These are phyloP conservation scores for Globisporangium apiculatum DNA, from an alignment of 352 stramenopile genomes.

Conservation along the genomic window DNA sequence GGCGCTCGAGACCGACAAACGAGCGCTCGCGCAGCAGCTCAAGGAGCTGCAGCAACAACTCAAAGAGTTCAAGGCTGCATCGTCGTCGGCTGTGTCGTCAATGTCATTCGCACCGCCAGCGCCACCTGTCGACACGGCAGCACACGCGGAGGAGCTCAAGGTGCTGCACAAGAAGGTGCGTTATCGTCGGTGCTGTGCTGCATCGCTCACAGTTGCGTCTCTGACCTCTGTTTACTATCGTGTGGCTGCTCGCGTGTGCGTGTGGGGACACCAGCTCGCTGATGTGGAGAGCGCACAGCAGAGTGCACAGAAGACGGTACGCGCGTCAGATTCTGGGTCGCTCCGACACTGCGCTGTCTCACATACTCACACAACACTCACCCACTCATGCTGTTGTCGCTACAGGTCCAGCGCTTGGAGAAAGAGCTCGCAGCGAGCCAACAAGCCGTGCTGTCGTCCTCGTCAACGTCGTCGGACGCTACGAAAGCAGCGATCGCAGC, in stretches of 20 bases:
- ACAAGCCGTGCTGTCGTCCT: slow-evolving; percentile 9
- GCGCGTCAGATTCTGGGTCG: background rate
- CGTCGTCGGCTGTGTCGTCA: background rate
- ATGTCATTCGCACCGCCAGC: slow-evolving; percentile 11
- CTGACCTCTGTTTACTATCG: too few species aligned
- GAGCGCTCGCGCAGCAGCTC: slow-evolving; percentile 41
- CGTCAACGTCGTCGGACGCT: slow-evolving; percentile 24
- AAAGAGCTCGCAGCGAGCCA: slow-evolving; percentile 36
- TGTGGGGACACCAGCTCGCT: slow-evolving; percentile 37
- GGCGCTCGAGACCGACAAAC: slow-evolving; percentile 48
- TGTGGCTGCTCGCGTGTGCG: background rate
- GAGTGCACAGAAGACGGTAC: slow-evolving; percentile 46
- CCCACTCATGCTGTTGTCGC: background rate
- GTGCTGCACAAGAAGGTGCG: slow-evolving; percentile 52
- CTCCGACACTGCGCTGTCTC: too few species aligned
- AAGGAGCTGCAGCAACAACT: slow-evolving; percentile 62
- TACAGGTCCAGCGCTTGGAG: slow-evolving; percentile 54
- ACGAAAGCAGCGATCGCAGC: slow-evolving; percentile 15
- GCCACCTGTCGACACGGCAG: slow-evolving; percentile 8
- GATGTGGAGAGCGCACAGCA: slow-evolving; percentile 24
- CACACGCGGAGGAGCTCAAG: slow-evolving; percentile 34
- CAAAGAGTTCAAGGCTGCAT: slow-evolving; percentile 18
- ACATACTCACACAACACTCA: background rate
- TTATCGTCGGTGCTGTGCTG: too few species aligned
- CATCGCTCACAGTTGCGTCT: too few species aligned